These are phyloP conservation scores for Wickerhamiella bombiphila DNA, from an alignment of 805 yeast genomes.

Conservation along the genomic window DNA sequence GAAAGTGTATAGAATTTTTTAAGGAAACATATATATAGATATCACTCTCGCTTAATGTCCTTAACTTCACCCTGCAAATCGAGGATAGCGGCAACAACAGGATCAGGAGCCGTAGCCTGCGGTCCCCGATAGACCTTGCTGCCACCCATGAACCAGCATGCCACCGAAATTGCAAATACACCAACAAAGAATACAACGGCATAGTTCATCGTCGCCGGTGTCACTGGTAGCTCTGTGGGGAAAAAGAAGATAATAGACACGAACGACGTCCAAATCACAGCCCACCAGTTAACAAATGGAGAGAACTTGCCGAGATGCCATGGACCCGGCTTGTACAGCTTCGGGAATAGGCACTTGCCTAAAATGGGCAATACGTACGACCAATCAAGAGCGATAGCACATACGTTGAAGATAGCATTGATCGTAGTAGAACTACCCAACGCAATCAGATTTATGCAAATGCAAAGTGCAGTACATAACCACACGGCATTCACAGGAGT, in stretches of 20 bases:
- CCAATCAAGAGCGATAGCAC: constrained; percentile 53
- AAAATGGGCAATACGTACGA: constrained; percentile 53
- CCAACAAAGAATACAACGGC: constrained; percentile 20
- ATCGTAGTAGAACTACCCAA: constrained; percentile 48
- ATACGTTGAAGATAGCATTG: constrained; percentile 58
- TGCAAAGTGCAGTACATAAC: constrained; percentile 36
- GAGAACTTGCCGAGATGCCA: constrained; percentile 43
- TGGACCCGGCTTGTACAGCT: constrained; percentile 48
- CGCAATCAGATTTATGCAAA: constrained; percentile 41
- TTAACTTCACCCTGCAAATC: constrained; percentile 5
- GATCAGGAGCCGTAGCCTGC: constrained; percentile 9
- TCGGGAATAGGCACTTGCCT: constrained; percentile 41
- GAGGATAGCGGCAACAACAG: constrained; percentile 2
- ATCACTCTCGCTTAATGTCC: constrained; percentile 5
- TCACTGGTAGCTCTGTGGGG: constrained; percentile 19
- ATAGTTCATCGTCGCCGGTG: constrained; percentile 19
- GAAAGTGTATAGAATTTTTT: too few relatives aligned
- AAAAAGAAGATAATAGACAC: constrained; percentile 18
- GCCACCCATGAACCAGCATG: constrained; percentile 18
- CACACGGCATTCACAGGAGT: constrained; percentile 52
- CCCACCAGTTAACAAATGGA: constrained; percentile 12
- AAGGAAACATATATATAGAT: not conserved
- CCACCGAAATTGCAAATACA: constrained; percentile 11
- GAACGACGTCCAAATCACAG: constrained; percentile 17
- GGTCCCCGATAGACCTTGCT: constrained; percentile 16